Evolutionary conservation across 2,329 filamentous ascomycete genomes (phyloP).

Genomic region (Calonectria ilicicola): DNA sequence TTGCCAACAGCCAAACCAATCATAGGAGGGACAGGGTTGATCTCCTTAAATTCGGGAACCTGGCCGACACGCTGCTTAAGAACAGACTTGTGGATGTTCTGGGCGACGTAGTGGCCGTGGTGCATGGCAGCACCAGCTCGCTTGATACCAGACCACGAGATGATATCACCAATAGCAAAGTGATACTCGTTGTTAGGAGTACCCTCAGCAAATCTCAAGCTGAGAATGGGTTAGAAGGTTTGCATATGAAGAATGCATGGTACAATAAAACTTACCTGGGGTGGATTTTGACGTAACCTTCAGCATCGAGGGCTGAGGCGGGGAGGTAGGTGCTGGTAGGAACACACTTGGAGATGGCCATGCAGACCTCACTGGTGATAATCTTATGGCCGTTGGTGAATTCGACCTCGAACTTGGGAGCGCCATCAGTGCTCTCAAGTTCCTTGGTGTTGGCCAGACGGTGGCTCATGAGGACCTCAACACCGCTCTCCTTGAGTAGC

Average conservation of each 20-base stretch:
- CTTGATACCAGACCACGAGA: constrained; percentile 82
- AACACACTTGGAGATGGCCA: constrained; percentile 73
- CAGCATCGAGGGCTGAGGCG: constrained; percentile 65
- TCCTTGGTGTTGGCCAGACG: constrained; percentile 64
- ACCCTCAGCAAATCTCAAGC: constrained; percentile 64
- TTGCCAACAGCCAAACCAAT: constrained; percentile 80
- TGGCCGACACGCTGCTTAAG: constrained; percentile 53
- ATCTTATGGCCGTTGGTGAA: constrained; percentile 72
- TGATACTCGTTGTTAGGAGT: constrained; percentile 71
- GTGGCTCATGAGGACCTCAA: constrained; percentile 73
- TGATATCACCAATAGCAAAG: constrained; percentile 78
- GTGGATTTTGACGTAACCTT: constrained; percentile 75
- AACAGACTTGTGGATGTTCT: constrained; percentile 76
- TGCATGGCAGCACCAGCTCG: constrained; percentile 82
- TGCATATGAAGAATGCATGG: not conserved
- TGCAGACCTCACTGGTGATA: constrained; percentile 73
- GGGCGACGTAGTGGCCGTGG: constrained; percentile 74
- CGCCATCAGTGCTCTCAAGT: constrained; percentile 57
- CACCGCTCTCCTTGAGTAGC: constrained; percentile 70
- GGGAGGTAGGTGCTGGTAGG: constrained; percentile 76
- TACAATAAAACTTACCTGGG: constrained; percentile 57
- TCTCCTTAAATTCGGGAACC: constrained; percentile 59
- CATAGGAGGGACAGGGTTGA: constrained; percentile 70
- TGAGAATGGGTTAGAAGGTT: constrained; percentile 39
- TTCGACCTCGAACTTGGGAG: constrained; percentile 59